phyloP scores from a whole-genome alignment of 2,329 filamentous ascomycete genomes.

The Talaromyces rugulosus region DNA sequence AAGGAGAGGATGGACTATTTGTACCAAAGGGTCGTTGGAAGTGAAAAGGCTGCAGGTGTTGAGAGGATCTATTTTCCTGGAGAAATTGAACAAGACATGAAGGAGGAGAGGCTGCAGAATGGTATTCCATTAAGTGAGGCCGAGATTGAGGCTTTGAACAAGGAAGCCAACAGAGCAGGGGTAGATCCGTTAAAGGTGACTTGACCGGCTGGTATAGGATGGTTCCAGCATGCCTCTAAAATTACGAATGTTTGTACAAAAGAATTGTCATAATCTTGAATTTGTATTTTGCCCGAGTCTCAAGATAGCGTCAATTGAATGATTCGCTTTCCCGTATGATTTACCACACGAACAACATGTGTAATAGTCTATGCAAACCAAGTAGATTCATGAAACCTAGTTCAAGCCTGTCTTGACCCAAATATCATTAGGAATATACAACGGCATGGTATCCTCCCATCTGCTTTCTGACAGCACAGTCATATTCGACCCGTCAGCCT shows the following conservation, averaged over 20 bases:
- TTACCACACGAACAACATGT: neutral
- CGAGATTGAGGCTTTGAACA: conserved; percentile 48
- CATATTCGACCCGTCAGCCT: neutral
- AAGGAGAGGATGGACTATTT: conserved; percentile 56
- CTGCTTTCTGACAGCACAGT: neutral
- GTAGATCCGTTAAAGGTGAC: conserved; percentile 12
- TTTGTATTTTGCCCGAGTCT: neutral
- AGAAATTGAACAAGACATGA: conserved; percentile 51
- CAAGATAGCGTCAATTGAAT: neutral
- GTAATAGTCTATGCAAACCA: neutral
- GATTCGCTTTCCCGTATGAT: neutral
- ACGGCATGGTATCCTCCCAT: neutral
- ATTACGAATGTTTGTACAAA: neutral
- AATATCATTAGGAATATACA: neutral
- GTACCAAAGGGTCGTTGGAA: conserved; percentile 50
- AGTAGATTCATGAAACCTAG: neutral
- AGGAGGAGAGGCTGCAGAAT: conserved; percentile 36
- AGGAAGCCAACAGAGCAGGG: conserved; percentile 46
- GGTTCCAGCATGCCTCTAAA: neutral
- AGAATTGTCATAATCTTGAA: neutral
- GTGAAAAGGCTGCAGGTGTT: conserved; percentile 51
- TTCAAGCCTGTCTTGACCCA: neutral
- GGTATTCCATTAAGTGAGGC: conserved; percentile 49
- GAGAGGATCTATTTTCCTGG: conserved; percentile 56
- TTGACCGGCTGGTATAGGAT: neutral